Percentiles rank a stretch among this genome's conserved stretches.
Evolutionary conservation across 2,329 filamentous ascomycete genomes (phyloP).

Genomic region (Macrophomina tecta): DNA sequence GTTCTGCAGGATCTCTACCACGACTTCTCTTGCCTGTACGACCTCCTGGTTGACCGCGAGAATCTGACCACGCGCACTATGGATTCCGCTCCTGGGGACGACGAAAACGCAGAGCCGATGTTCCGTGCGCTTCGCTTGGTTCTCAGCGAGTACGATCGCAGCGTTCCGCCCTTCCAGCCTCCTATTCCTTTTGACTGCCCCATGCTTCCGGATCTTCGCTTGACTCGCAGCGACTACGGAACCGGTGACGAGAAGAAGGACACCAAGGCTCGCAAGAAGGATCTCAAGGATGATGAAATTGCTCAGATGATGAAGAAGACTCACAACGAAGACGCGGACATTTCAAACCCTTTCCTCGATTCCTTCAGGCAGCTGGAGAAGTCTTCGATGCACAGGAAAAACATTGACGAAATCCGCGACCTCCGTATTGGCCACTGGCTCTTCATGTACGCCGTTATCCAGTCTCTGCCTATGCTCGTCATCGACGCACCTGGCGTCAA

Average conservation of each 20-base stretch:
- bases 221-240: conserved; percentile 68
- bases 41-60: conserved; percentile 81
- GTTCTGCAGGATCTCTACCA: conserved; percentile 83
- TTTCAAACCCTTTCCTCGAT: conserved; percentile 67
- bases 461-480: conserved; percentile 78
- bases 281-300: conserved; percentile 79
- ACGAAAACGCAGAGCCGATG: conserved; percentile 64
- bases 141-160: conserved; percentile 86
- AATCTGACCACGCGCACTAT: conserved; percentile 79
- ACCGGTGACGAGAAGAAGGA: conserved; percentile 75
- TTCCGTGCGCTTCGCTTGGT: conserved; percentile 75
- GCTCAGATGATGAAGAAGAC: conserved; percentile 77
- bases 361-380: conserved; percentile 75
- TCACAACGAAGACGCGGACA: conserved; percentile 77
- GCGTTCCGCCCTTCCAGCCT: conserved; percentile 85
- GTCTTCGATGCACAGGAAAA: conserved; percentile 69
- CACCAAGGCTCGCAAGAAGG: conserved; percentile 71
- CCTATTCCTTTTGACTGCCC: conserved; percentile 91
- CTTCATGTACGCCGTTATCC: conserved; percentile 78
- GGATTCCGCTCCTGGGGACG: conserved; percentile 65
- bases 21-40: conserved; percentile 86
- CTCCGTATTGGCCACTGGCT: conserved; percentile 80
- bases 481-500: conserved; percentile 75
- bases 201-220: conserved; percentile 71
- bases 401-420: conserved; percentile 70